Evolutionary conservation across 2,329 filamentous ascomycete genomes (phyloP), one percentile per base, ranked within the genome.

Genomic region (Trichoderma citrinoviride): DNA sequence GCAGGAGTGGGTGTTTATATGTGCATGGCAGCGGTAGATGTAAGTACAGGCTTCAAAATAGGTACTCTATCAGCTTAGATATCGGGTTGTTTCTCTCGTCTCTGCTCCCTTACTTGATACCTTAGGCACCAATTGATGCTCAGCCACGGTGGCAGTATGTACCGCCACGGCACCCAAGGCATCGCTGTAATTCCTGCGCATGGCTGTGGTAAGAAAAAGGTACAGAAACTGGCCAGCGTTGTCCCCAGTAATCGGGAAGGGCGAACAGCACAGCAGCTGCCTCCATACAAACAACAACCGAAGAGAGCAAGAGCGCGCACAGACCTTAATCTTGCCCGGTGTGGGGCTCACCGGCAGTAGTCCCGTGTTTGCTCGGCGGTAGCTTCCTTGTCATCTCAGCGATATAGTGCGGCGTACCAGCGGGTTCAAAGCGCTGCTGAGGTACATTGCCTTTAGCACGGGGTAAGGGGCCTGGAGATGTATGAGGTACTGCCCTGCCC

Each of bases 261-360:
- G 37, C 33, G 58, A 61, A 25, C 58, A 44, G 33, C 33, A 37
- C 33, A 37, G 33, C 29, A 3, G 44, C 23, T 46, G 43, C 44
- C 55, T 47, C 43, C 55, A 47, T 33, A 46, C 55, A 33, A 37
- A 37, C 33, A 37, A 37, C 33, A 37, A 37, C n/a, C n/a, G 33
- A 37, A 37, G 33, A 37, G 33, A 37, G 33, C 12, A 46, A 44
- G 27, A 54, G 17, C 14, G 33, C 46, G 37, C 61, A 56, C 41
- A 49, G 29, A 49, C 52, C 60, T 63, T 46, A 40, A 64, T 64
- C 61, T 56, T 25, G 52, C 33, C 52, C 27, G 61, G 50, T n/a
- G 64, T 55, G 40, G 64, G 49, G 56, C 56, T 46, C 21, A 23
- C 64, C 64, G 64, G 64, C 57, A 65, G 58, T 61, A 47, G 56